These are phyloP conservation scores for Boehmeria nivea DNA, from an alignment of 306 rosid species.

Conservation along the genomic window DNA sequence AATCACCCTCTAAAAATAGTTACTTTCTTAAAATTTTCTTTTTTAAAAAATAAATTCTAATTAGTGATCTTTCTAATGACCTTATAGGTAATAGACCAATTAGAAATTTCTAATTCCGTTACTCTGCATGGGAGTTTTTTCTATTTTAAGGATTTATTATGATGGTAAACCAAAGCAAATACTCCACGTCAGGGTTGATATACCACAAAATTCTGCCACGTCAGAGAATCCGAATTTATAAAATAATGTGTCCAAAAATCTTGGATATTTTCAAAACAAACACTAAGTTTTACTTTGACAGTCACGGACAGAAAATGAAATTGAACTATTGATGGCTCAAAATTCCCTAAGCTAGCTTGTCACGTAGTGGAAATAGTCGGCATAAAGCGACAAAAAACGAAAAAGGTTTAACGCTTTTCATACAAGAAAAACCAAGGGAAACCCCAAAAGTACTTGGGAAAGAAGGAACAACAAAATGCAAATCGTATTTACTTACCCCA, in stretches of 20 bases:
- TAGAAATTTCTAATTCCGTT: background rate
- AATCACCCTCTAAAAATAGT: no score
- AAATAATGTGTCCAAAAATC: background rate
- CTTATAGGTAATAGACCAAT: background rate
- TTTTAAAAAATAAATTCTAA: no score
- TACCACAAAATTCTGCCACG: background rate
- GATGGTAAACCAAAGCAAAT: background rate
- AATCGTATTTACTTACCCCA: background rate
- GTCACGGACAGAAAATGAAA: background rate
- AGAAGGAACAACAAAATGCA: no score
- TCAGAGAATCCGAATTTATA: background rate
- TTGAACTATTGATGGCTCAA: background rate
- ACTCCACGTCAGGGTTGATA: background rate
- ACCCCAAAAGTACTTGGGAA: background rate
- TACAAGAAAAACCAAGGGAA: background rate
- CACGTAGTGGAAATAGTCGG: slow-evolving; percentile 11
- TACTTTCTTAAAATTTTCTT: no score
- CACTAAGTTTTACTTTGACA: background rate
- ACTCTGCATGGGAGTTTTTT: background rate
- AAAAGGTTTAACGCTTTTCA: background rate
- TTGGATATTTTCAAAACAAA: background rate
- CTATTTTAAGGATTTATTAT: background rate
- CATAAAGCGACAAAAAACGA: slow-evolving; percentile 7
- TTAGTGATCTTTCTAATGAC: background rate
- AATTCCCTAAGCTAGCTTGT: background rate